Evolutionary conservation across 495 filamentous ascomycete species (phyloP).

Genomic region (Clavariopsis aquatica): DNA sequence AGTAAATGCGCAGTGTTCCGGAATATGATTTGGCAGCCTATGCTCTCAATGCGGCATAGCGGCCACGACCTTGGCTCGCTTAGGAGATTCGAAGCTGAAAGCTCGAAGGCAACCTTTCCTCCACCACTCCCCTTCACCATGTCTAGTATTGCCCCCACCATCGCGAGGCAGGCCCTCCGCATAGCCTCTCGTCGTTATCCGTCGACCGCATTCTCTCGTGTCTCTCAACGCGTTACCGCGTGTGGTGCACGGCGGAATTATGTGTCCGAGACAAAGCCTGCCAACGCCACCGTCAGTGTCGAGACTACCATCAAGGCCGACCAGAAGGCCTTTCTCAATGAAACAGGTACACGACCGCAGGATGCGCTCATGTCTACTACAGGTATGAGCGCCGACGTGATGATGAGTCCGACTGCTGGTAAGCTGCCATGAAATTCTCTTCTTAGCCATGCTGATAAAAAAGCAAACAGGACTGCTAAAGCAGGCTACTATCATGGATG

Average conservation of each 20-base stretch:
- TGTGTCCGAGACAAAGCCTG: conserved; percentile 79
- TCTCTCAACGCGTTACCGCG: conserved; percentile 48
- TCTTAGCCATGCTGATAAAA: conserved; percentile 23
- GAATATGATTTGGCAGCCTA: too few species aligned
- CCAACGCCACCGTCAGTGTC: conserved; percentile 77
- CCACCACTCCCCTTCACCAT: conserved; percentile 50
- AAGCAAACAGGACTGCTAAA: conserved; percentile 69
- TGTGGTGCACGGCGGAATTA: conserved; percentile 61
- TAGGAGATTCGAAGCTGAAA: conserved; percentile 2
- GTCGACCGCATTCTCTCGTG: conserved; percentile 26
- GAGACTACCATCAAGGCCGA: conserved; percentile 82
- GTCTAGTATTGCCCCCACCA: conserved; percentile 69
- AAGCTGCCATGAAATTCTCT: not conserved
- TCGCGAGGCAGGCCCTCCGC: conserved; percentile 76
- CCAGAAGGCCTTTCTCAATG: conserved; percentile 71
- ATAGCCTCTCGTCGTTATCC: conserved; percentile 54
- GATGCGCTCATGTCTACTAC: conserved; percentile 60
- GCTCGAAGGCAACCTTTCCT: conserved; percentile 10
- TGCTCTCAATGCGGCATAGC: too few species aligned
- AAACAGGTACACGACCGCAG: conserved; percentile 64
- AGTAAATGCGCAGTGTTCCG: not conserved
- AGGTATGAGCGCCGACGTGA: conserved; percentile 60
- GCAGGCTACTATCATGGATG: conserved; percentile 89
- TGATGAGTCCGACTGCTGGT: conserved; percentile 80
- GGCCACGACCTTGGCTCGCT: conserved; percentile 18